Evolutionary conservation across 2,329 filamentous ascomycete genomes (phyloP).

Genomic region (Verticillium dahliae): DNA sequence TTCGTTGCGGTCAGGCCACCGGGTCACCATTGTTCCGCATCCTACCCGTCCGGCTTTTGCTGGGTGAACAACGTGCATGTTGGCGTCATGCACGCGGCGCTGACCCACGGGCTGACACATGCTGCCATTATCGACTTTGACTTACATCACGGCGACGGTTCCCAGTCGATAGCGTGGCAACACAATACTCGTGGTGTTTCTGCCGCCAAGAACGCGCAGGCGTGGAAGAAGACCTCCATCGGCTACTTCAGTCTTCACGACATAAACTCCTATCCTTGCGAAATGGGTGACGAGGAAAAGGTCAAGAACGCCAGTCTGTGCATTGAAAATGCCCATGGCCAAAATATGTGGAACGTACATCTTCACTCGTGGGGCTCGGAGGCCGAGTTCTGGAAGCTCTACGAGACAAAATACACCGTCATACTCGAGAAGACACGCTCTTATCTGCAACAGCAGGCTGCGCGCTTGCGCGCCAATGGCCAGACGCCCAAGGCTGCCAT

Average conservation of each 20-base stretch:
- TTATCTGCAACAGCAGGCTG: slow-evolving; percentile 69
- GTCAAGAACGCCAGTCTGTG: slow-evolving; percentile 91
- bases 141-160: slow-evolving; percentile 90
- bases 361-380: slow-evolving; percentile 79
- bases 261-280: slow-evolving; percentile 97
- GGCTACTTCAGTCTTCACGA: slow-evolving; percentile 97
- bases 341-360: slow-evolving; percentile 95
- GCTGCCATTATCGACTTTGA: slow-evolving; percentile 92
- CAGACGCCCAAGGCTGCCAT: slow-evolving; percentile 74
- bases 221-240: slow-evolving; percentile 78
- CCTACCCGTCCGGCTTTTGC: slow-evolving; percentile 90
- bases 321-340: slow-evolving; percentile 87
- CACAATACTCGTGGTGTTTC: slow-evolving; percentile 67
- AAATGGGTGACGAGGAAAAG: slow-evolving; percentile 88
- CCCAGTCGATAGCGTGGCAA: slow-evolving; percentile 86
- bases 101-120: slow-evolving; percentile 81
- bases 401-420: slow-evolving; percentile 69
- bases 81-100: slow-evolving; percentile 83
- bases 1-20: slow-evolving; percentile 92
- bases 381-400: slow-evolving; percentile 82
- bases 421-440: slow-evolving; percentile 74
- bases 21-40: slow-evolving; percentile 89
- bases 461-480: slow-evolving; percentile 52
- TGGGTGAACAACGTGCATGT: slow-evolving; percentile 99
- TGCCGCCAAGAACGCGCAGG: slow-evolving; percentile 62